These are phyloP conservation scores for Dacryopinax spathularia DNA, from an alignment of 768 basidiomycete species.

Conservation along the genomic window DNA sequence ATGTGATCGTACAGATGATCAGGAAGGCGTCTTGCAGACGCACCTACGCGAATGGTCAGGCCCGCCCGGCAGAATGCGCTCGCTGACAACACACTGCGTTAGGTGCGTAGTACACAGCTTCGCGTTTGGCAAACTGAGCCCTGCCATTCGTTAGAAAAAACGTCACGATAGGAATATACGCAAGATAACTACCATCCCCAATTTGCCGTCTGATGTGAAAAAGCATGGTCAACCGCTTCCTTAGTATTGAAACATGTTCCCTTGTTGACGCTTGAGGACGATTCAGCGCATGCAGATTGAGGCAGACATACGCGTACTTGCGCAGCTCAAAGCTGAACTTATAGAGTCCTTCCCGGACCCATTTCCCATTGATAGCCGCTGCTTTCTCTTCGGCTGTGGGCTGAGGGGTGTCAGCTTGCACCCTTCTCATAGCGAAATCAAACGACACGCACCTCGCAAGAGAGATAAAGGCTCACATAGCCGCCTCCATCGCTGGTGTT, in stretches of 20 bases:
- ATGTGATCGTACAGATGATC: slow-evolving; percentile 64
- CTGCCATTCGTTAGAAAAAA: neutral
- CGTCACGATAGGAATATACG: too few relatives aligned
- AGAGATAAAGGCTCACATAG: slow-evolving; percentile 63
- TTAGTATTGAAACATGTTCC: slow-evolving; percentile 45
- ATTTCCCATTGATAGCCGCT: slow-evolving; percentile 50
- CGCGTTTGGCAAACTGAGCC: slow-evolving; percentile 61
- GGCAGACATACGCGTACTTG: slow-evolving; percentile 32
- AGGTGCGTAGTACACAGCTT: slow-evolving; percentile 49
- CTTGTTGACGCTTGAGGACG: slow-evolving; percentile 30
- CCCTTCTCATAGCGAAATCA: slow-evolving; percentile 1
- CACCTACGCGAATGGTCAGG: slow-evolving; percentile 10
- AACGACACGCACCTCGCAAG: slow-evolving; percentile 50
- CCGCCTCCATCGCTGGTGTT: slow-evolving; percentile 32
- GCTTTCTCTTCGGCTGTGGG: slow-evolving; percentile 68
- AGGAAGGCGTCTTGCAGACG: slow-evolving; percentile 51
- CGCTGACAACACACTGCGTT: slow-evolving; percentile 26
- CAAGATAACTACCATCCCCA: slow-evolving; percentile 94
- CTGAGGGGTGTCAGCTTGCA: slow-evolving; percentile 24
- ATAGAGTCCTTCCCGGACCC: slow-evolving; percentile 73
- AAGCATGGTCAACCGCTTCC: slow-evolving; percentile 70
- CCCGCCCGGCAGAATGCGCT: neutral
- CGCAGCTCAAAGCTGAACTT: slow-evolving; percentile 74
- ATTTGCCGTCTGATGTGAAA: slow-evolving; percentile 61
- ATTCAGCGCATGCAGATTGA: neutral